Evolutionary conservation across 306 rosid species (phyloP).

Genomic region (Hippophae gyantsensis): DNA sequence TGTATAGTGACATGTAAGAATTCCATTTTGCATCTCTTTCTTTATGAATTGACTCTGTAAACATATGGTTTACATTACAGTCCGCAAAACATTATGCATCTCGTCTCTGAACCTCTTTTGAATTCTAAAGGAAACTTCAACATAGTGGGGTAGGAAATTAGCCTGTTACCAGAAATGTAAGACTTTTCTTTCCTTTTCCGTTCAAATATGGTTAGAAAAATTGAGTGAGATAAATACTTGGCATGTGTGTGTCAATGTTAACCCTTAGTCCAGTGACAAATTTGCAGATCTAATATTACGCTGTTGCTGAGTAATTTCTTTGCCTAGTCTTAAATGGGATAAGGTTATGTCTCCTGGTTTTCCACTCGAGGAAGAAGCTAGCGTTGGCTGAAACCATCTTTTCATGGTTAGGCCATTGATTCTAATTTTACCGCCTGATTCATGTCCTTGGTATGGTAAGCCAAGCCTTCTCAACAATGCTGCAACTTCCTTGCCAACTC

Average conservation of each 20-base stretch:
- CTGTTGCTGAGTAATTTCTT: slow-evolving; percentile 64
- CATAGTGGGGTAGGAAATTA: too few relatives aligned
- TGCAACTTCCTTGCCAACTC: slow-evolving; percentile 74
- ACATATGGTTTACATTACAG: too few relatives aligned
- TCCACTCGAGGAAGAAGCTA: slow-evolving; percentile 46
- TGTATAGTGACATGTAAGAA: too few relatives aligned
- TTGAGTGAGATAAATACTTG: too few relatives aligned
- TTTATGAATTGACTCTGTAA: too few relatives aligned
- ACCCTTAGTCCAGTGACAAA: slow-evolving; percentile 50
- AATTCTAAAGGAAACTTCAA: too few relatives aligned
- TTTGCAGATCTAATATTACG: slow-evolving; percentile 57
- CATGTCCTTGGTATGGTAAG: slow-evolving; percentile 61
- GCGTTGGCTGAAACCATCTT: slow-evolving; percentile 84
- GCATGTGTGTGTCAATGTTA: neutral
- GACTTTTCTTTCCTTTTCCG: too few relatives aligned
- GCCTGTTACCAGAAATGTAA: too few relatives aligned
- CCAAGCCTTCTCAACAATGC: slow-evolving; percentile 73
- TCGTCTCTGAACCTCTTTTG: too few relatives aligned
- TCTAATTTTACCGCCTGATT: slow-evolving; percentile 70
- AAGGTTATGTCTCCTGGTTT: slow-evolving; percentile 53
- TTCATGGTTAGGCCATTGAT: slow-evolving; percentile 48
- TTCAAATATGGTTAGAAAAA: too few relatives aligned
- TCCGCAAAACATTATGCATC: too few relatives aligned
- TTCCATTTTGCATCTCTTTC: too few relatives aligned
- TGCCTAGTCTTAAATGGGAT: slow-evolving; percentile 53